phyloP scores from a whole-genome alignment of 345 rosid genomes.

The Sonneratia caseolaris region DNA sequence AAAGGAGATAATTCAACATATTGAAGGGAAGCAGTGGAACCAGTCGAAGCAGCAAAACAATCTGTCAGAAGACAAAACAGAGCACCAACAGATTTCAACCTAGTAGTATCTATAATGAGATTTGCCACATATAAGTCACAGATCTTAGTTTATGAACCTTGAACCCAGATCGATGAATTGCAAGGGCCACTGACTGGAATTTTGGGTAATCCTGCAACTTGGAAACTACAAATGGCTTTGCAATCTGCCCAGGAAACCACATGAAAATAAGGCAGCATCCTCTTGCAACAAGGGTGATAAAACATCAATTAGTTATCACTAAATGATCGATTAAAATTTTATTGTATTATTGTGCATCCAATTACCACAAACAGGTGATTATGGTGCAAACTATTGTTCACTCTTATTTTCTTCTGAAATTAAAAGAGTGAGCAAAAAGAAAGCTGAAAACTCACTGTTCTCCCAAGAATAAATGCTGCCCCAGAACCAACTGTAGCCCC shows the following conservation, averaged over 20 bases:
- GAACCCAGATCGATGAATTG: conserved; percentile 79
- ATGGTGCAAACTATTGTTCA: neutral
- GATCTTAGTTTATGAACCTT: conserved; percentile 42
- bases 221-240: conserved; percentile 54
- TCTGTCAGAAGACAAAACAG: neutral
- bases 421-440: neutral
- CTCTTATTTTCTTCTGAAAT: neutral
- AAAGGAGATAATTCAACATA: conserved; percentile 90
- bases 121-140: neutral
- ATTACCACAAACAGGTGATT: neutral
- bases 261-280: neutral
- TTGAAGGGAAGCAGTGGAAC: conserved; percentile 93
- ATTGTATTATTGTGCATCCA: neutral
- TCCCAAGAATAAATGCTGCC: conserved; percentile 90
- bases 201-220: conserved; percentile 91
- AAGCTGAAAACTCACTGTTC: conserved; percentile 42
- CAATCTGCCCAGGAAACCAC: conserved; percentile 9
- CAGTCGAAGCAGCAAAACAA: conserved; percentile 85
- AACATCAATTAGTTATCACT: neutral
- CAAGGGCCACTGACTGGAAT: conserved; percentile 81
- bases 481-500: conserved; percentile 92
- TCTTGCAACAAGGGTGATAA: neutral
- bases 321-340: neutral
- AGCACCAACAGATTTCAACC: neutral
- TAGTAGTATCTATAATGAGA: neutral